Evolutionary conservation across 352 stramenopile species (phyloP).

Genomic region (Phytophthora megakarya): DNA sequence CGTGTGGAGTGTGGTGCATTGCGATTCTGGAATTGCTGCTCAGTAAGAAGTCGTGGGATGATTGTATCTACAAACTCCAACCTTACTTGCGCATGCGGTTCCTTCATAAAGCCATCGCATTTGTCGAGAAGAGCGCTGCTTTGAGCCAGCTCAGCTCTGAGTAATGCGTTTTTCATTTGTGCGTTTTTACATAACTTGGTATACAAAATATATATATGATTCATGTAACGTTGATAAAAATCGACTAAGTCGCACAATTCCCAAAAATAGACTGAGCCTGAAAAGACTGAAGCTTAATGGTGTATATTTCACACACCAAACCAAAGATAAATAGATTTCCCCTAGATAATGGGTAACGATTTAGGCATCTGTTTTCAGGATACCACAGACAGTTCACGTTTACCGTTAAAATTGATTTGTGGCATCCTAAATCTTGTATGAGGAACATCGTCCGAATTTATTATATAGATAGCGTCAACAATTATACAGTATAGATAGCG

Average conservation of each 20-base stretch:
- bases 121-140: neutral
- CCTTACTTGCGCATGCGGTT: constrained; percentile 1
- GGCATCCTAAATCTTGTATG: too few relatives aligned
- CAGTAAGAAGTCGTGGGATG: neutral
- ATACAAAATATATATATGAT: neutral
- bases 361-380: neutral
- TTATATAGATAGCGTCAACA: too few relatives aligned
- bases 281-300: neutral
- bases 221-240: neutral
- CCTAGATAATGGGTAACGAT: constrained; percentile 5
- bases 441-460: too few relatives aligned
- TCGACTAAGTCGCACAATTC: neutral
- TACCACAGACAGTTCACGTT: neutral
- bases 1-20: constrained; percentile 16
- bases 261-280: neutral
- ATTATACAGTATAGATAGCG: too few relatives aligned
- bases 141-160: too few relatives aligned
- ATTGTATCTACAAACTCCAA: neutral
- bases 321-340: neutral
- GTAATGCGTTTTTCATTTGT: too few relatives aligned
- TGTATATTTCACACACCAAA: constrained; percentile 4
- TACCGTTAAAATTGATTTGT: too few relatives aligned
- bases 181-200: neutral
- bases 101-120: neutral
- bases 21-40: constrained; percentile 11